These are phyloP conservation scores for Xylaria sp. DNA, from an alignment of 2,329 filamentous ascomycete species.

Conservation along the genomic window DNA sequence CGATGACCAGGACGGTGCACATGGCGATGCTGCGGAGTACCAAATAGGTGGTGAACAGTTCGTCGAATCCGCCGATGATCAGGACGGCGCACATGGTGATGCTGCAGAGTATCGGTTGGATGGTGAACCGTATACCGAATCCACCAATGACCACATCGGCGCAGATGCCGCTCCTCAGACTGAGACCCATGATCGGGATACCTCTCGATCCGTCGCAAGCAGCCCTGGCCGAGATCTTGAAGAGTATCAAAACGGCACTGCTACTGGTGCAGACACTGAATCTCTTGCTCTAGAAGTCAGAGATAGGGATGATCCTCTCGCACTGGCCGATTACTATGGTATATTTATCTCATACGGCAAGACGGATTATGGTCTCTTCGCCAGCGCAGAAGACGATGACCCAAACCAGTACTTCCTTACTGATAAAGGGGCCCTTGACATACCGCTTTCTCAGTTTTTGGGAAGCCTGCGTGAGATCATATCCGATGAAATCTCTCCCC, in stretches of 20 bases:
- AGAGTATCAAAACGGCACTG: neutral
- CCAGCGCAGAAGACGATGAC: slow-evolving; percentile 31
- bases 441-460: slow-evolving; percentile 27
- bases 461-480: slow-evolving; percentile 31
- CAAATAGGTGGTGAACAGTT: slow-evolving; percentile 22
- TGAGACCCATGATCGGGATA: slow-evolving; percentile 3
- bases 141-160: slow-evolving; percentile 13
- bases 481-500: slow-evolving; percentile 31
- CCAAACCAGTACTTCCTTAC: slow-evolving; percentile 32
- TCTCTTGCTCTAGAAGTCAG: neutral
- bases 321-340: slow-evolving; percentile 26
- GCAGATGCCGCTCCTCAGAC: slow-evolving; percentile 4
- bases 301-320: slow-evolving; percentile 19
- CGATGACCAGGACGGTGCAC: slow-evolving; percentile 14
- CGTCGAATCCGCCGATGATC: slow-evolving; percentile 22
- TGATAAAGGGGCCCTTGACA: slow-evolving; percentile 27
- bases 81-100: slow-evolving; percentile 10
- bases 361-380: slow-evolving; percentile 32
- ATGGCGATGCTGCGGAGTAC: slow-evolving; percentile 14
- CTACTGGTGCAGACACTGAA: neutral
- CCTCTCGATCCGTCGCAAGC: slow-evolving; percentile 5
- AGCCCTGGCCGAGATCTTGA: neutral
- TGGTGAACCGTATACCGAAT: slow-evolving; percentile 14
- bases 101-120: neutral
- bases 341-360: slow-evolving; percentile 31